Conservation (phyloP, 768 basidiomycete species). For the Clathrus columnatus region DNA sequence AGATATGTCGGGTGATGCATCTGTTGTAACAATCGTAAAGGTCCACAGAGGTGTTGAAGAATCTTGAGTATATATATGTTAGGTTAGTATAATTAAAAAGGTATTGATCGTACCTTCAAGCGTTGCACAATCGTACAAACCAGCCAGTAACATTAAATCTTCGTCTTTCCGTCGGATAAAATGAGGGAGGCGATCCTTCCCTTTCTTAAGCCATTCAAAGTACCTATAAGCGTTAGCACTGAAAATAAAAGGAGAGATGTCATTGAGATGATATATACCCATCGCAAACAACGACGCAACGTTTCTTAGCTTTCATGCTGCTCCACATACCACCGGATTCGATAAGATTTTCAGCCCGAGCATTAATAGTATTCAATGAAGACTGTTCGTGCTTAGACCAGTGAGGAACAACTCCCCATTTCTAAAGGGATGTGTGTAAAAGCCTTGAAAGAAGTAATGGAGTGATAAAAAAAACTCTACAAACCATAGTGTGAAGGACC, state of each 20-base stretch:
- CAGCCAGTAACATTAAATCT: slow-evolving; percentile 75
- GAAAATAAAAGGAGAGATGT: neutral
- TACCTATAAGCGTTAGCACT: slow-evolving; percentile 42
- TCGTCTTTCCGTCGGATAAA: slow-evolving; percentile 63
- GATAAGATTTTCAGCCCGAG: slow-evolving; percentile 72
- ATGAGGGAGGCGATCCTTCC: slow-evolving; percentile 70
- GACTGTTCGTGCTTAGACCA: slow-evolving; percentile 73
- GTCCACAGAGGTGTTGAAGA: slow-evolving; percentile 54
- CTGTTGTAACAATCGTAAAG: slow-evolving; percentile 85
- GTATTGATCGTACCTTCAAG: slow-evolving; percentile 41
- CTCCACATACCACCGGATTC: slow-evolving; percentile 81
- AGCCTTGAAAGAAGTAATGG: neutral
- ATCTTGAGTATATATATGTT: slow-evolving; percentile 11
- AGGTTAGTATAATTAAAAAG: slow-evolving; percentile 34
- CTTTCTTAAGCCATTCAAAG: slow-evolving; percentile 91
- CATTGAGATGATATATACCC: slow-evolving; percentile 39
- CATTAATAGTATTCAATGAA: slow-evolving; percentile 79
- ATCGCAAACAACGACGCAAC: slow-evolving; percentile 79
- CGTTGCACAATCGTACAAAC: slow-evolving; percentile 70
- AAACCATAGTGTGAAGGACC: slow-evolving; percentile 70
- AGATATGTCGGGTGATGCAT: slow-evolving; percentile 53
- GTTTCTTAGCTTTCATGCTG: slow-evolving; percentile 66
- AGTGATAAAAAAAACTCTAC: neutral
- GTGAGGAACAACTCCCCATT: slow-evolving; percentile 82
- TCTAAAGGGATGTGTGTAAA: neutral